Evolutionary conservation across 352 stramenopile species (phyloP).

Genomic region (Blastocystis sp.): DNA sequence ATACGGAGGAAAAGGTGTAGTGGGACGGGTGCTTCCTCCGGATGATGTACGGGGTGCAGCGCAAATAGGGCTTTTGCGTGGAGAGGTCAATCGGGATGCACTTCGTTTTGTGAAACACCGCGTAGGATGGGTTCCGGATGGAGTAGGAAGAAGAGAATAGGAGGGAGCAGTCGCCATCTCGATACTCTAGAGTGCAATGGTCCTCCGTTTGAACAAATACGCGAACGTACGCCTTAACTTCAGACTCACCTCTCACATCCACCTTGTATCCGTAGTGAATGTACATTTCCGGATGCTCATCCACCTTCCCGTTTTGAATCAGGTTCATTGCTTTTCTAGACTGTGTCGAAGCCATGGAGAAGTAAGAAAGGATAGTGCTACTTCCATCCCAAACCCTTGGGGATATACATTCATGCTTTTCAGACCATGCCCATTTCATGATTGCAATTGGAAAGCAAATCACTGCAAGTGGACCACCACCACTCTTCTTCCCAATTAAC

Average conservation of each 20-base stretch:
- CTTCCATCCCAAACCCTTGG: not conserved
- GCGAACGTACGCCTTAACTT: not conserved
- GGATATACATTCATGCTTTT: not conserved
- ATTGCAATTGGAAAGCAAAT: not conserved
- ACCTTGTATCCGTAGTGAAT: constrained; percentile 20
- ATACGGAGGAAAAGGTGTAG: not conserved
- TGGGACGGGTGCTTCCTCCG: too few species aligned
- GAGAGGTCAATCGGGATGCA: not conserved
- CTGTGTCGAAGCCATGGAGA: not conserved
- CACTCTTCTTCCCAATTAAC: not conserved
- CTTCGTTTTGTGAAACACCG: constrained; percentile 26
- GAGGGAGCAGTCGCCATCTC: not conserved
- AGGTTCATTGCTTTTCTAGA: not conserved
- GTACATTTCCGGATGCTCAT: not conserved
- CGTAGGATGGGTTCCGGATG: not conserved
- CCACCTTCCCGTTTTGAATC: too few species aligned
- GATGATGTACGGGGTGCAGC: not conserved
- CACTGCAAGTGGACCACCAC: not conserved
- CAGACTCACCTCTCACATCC: too few species aligned
- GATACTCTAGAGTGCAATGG: not conserved
- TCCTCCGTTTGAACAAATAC: not conserved
- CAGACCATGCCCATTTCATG: not conserved
- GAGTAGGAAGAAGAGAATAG: constrained; percentile 8
- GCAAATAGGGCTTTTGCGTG: not conserved
- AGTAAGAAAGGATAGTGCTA: not conserved